Base-by-base conservation (phyloP, 2,329 filamentous ascomycete species). In the Curvularia verruculosa region DNA sequence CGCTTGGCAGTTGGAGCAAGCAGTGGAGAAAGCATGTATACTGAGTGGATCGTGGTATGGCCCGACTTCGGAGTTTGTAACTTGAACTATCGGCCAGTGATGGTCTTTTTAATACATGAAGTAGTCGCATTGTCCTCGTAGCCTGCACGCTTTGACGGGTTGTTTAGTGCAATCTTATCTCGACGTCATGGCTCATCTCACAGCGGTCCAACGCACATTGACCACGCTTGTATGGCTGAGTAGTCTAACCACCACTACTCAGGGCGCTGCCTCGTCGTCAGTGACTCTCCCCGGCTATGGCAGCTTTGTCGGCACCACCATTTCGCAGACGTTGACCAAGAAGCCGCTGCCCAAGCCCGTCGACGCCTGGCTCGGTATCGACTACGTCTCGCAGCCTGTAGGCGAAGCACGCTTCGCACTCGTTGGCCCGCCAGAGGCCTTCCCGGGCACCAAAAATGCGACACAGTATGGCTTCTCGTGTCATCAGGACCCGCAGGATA, bases 351-450 rank as follows among this genome's bases (percentile, higher is more conserved):
- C 73, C 5, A 62, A 59, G 3, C 40, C 71, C 0, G 76, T 82
- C 2, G 78, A 82, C 41, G 79, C 80, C 3, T 82, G 80, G 80
- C 70, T 82, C 1, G 79, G 79, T 1, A 79, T 82, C 26, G 78
- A 81, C 62, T 82, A 80, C 41, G 73, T 79, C 0, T 75, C 78
- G 0, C 71, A 71, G 43, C 68, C 68, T 9, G 44, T 74, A 0
- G 78, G 77, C 2, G 70, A 75, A 0, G 52, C 66, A 4, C 77
- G 80, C 0, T 82, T 82, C 40, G 64, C 66, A 2, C 70, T 74
- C 0, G 69, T 79, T 19, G 64, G 72, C 3, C 75, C 69, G 61
- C 78, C 80, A 0, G 52, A 60, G 3, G 56, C 72, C 1, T 81
- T 82, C 37, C 64, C 70, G 1, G 79, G 78, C 0, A 59, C 75